A percentile compares a stretch with the other conserved stretches of the same genome.
Conservation (phyloP, 2,329 filamentous ascomycete species). For the Nothophaeocryptopus gaeumannii region DNA sequence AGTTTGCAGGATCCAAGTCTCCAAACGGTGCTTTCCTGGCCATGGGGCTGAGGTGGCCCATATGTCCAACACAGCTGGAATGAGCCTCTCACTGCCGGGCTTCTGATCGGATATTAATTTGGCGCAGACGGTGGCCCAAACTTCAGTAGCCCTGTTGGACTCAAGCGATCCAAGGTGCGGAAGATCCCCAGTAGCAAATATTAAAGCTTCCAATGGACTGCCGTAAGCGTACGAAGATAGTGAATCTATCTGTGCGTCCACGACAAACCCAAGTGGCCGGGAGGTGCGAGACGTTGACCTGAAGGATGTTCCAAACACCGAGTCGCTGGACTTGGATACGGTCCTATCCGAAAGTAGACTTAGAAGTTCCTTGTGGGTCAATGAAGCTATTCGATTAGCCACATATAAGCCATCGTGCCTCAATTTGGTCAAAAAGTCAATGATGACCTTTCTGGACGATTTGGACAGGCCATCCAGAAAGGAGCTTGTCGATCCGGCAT, state of each 20-base stretch:
- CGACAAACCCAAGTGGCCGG: constrained; percentile 28
- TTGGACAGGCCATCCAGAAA: constrained; percentile 68
- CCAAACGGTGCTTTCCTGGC: constrained; percentile 84
- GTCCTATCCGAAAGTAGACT: constrained; percentile 76
- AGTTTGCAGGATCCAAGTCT: constrained; percentile 92
- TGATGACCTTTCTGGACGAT: constrained; percentile 69
- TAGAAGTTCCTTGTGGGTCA: constrained; percentile 73
- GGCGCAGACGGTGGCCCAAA: constrained; percentile 86
- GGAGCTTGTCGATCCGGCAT: constrained; percentile 35
- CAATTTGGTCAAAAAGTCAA: constrained; percentile 77
- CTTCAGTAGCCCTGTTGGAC: constrained; percentile 69
- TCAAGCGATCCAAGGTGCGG: constrained; percentile 35
- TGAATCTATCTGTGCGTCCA: constrained; percentile 29
- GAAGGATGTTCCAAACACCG: constrained; percentile 65
- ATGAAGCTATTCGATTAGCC: constrained; percentile 72
- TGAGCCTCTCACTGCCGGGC: constrained; percentile 72
- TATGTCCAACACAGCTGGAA: constrained; percentile 79
- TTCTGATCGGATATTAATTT: constrained; percentile 76
- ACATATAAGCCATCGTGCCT: constrained; percentile 86
- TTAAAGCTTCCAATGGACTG: constrained; percentile 30
- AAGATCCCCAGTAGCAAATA: constrained; percentile 39
- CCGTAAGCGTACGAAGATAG: constrained; percentile 24
- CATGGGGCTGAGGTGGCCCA: constrained; percentile 86
- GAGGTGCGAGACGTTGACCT: constrained; percentile 45
- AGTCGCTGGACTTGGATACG: constrained; percentile 76